These are phyloP conservation scores for Fusarium nygamai DNA, from an alignment of 2,329 filamentous ascomycete species.

Conservation along the genomic window DNA sequence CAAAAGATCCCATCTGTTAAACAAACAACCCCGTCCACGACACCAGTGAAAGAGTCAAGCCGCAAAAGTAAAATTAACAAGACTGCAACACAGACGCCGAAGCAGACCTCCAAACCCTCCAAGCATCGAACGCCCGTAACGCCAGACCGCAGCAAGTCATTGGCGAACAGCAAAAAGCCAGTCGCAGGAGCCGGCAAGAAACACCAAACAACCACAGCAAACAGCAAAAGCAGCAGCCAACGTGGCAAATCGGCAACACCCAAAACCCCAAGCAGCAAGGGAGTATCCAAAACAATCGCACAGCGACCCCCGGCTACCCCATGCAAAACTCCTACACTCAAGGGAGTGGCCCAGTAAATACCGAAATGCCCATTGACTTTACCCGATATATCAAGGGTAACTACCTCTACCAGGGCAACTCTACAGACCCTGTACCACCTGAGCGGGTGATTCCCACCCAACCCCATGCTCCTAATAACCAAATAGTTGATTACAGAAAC, in stretches of 20 bases:
- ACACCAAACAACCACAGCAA: conserved; percentile 4
- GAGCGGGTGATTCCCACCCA: conserved; percentile 18
- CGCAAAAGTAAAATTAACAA: conserved; percentile 48
- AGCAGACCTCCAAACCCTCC: conserved; percentile 32
- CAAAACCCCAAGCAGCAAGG: conserved; percentile 15
- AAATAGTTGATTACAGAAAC: conserved; percentile 18
- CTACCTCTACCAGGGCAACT: conserved; percentile 7
- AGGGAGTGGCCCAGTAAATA: conserved; percentile 7
- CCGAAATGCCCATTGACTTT: background rate
- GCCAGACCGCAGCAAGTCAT: conserved; percentile 24
- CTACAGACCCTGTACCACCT: background rate
- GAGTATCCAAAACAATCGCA: background rate
- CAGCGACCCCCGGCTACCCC: background rate
- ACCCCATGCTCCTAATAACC: background rate
- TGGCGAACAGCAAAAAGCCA: conserved; percentile 17
- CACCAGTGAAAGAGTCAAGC: conserved; percentile 40
- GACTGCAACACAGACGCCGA: conserved; percentile 46
- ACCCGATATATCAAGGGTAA: conserved; percentile 29
- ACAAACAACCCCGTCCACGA: conserved; percentile 37
- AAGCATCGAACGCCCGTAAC: conserved; percentile 30
- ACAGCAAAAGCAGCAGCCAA: conserved; percentile 12
- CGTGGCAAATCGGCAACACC: conserved; percentile 14
- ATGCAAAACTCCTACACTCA: conserved; percentile 23
- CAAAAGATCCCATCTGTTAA: conserved; percentile 41
- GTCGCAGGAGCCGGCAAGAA: conserved; percentile 47